These are phyloP conservation scores for Cyberlindnera americana DNA, from an alignment of 805 yeast species.

Conservation along the genomic window DNA sequence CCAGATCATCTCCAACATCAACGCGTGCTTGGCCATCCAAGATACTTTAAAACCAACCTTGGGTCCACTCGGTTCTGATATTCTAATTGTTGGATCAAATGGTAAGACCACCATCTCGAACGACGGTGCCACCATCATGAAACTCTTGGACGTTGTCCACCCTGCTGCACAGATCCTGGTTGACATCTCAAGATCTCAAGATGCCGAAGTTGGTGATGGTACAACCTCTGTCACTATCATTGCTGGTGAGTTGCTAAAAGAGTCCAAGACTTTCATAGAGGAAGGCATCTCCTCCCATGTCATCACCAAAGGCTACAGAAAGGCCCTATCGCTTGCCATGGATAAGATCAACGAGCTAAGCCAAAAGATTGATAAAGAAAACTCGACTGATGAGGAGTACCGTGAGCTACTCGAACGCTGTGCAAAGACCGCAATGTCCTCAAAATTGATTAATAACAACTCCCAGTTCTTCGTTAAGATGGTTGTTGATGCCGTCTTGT, in stretches of 20 bases:
- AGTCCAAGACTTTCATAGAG: slow-evolving; percentile 85
- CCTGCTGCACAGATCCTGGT: slow-evolving; percentile 98
- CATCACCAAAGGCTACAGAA: slow-evolving; percentile 82
- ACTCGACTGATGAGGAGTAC: slow-evolving; percentile 46
- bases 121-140: slow-evolving; percentile 96
- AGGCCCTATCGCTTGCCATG: slow-evolving; percentile 75
- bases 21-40: slow-evolving; percentile 96
- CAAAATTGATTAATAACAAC: slow-evolving; percentile 86
- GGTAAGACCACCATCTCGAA: slow-evolving; percentile 94
- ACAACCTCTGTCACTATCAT: slow-evolving; percentile 92
- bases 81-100: slow-evolving; percentile 75
- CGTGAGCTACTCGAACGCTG: slow-evolving; percentile 82
- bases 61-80: slow-evolving; percentile 97
- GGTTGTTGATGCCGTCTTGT: slow-evolving; percentile 93
- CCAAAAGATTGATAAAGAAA: slow-evolving; percentile 56
- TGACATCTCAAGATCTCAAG: slow-evolving; percentile 93
- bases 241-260: slow-evolving; percentile 93
- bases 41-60: slow-evolving; percentile 92
- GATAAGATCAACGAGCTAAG: slow-evolving; percentile 70
- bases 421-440: slow-evolving; percentile 97
- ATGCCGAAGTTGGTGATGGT: slow-evolving; percentile 98
- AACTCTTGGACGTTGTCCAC: slow-evolving; percentile 89
- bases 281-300: slow-evolving; percentile 94
- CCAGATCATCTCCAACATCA: slow-evolving; percentile 90
- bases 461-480: slow-evolving; percentile 87